Conservation (phyloP, 306 rosid species). For the Cicer pinnatifidum region DNA sequence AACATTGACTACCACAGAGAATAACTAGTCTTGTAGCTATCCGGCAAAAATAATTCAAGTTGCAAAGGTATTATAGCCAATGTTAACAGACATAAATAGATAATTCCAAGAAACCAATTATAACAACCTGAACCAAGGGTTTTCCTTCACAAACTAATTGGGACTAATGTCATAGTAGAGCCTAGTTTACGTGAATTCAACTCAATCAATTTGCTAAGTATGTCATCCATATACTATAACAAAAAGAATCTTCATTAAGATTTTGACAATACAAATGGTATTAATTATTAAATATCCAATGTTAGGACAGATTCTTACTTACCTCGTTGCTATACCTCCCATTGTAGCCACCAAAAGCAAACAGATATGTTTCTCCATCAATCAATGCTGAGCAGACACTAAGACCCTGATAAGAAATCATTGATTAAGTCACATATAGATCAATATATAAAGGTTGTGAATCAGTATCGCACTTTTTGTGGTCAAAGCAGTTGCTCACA, state of each 20-base stretch:
- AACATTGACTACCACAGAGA: slow-evolving; percentile 20
- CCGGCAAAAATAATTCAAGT: neutral
- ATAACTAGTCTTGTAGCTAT: slow-evolving; percentile 1
- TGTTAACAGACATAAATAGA: neutral
- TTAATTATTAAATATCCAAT: neutral
- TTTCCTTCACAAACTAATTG: slow-evolving; percentile 25
- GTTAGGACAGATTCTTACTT: slow-evolving; percentile 21
- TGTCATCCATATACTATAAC: neutral
- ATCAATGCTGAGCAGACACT: slow-evolving; percentile 70
- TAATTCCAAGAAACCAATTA: slow-evolving; percentile 10
- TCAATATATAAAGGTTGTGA: slow-evolving; percentile 37
- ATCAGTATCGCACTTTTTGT: slow-evolving; percentile 19
- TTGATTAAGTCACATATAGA: slow-evolving; percentile 25
- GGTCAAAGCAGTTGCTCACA: slow-evolving; percentile 15
- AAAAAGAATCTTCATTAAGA: neutral
- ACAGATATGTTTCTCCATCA: slow-evolving; percentile 77
- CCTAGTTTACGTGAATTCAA: slow-evolving; percentile 18
- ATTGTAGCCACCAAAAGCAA: slow-evolving; percentile 96
- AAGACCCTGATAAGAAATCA: slow-evolving; percentile 70
- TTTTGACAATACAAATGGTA: slow-evolving; percentile 14
- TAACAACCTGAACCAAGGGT: neutral
- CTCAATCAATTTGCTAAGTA: slow-evolving; percentile 3
- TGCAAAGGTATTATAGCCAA: slow-evolving; percentile 4
- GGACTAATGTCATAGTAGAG: slow-evolving; percentile 8
- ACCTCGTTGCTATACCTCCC: slow-evolving; percentile 98